Base-by-base conservation (phyloP, 2,329 filamentous ascomycete species). In the Aureobasidium sp. region DNA sequence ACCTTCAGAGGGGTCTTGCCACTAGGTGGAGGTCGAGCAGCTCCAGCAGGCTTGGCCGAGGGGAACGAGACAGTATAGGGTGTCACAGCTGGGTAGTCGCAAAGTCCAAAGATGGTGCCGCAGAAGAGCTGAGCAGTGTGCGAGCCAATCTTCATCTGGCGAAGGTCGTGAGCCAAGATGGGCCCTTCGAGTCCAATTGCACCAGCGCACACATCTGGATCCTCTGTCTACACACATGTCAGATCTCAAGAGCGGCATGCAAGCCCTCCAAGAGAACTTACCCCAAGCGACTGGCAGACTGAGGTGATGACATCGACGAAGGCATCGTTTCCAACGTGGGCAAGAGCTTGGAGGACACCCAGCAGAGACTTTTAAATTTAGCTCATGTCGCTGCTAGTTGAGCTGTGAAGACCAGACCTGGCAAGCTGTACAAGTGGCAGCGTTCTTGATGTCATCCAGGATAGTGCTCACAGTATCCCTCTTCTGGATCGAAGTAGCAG, bases 161-260 rank as follows among this genome's bases (percentile, higher is more conserved):
- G 75, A 11, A 85, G 68, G 9, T 75, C 75, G 42, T 78, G 74
- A 36, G 81, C 80, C 32, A 84, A 70, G 58, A 83, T 79, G 2
- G 82, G 81, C 0, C 80, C 82, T 68, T 85, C 81, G 1, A 76
- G 74, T 5, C 72, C 73, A 32, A 84, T 75, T 9, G 79, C 72
- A 5, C 83, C 83, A 3, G 76, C 72, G 62, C 83, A 85, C 30
- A 85, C 82, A 68, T 85, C 83, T 34, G 72, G 67, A 59, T 84
- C 82, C 66, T 82, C 76, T 41, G 75, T 71, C 77, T 57, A 42
- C 6, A 60, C 32, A 21, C 5, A 11, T 29, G 30, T 44, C 25
- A 60, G 21, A 57, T 13, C 6, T 42, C 50, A 58, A 58, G 5
- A 39, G 21, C 6, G 32, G 13, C 13, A 42, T 5, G 7, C 36